Percentiles rank a stretch among this genome's conserved stretches.
Evolutionary conservation across 345 rosid genomes (phyloP).

Genomic region (Balakata baccata): DNA sequence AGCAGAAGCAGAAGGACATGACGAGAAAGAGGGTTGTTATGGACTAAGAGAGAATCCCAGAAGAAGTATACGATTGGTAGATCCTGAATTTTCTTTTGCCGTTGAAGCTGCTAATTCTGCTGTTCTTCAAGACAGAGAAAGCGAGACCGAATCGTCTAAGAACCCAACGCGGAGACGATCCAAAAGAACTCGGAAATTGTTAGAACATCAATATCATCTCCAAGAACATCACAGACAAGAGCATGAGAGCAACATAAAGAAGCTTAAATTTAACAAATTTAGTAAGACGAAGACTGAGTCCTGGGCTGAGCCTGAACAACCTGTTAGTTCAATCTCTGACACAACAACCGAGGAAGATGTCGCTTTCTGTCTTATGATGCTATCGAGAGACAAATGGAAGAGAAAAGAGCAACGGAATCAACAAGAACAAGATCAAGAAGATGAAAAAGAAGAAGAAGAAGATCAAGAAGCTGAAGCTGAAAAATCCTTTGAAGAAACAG

Average conservation of each 20-base stretch:
- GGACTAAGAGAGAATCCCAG: constrained; percentile 57
- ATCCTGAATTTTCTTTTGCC: constrained; percentile 55
- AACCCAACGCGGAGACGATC: constrained; percentile 64
- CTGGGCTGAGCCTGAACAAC: constrained; percentile 56
- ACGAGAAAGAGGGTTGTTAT: constrained; percentile 24
- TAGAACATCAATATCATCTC: constrained; percentile 19
- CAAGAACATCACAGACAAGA: constrained; percentile 22
- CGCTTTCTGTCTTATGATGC: constrained; percentile 91
- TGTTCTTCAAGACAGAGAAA: constrained; percentile 64
- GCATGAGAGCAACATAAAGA: constrained; percentile 19
- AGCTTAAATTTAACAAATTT: constrained; percentile 8
- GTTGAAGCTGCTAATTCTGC: constrained; percentile 43
- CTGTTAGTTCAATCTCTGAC: constrained; percentile 71
- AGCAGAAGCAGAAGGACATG: constrained; percentile 37
- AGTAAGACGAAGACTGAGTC: constrained; percentile 17
- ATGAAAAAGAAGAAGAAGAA: constrained; percentile 27
- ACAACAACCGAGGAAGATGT: constrained; percentile 81
- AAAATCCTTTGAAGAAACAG: constrained; percentile 41
- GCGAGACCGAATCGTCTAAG: constrained; percentile 77
- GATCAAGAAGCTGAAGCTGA: background rate
- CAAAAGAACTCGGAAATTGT: constrained; percentile 43
- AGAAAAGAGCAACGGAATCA: constrained; percentile 22
- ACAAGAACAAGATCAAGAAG: background rate
- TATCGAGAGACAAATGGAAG: constrained; percentile 82
- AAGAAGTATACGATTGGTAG: constrained; percentile 51